Percentiles rank a stretch among this genome's conserved stretches.
These are phyloP conservation scores for Hypoxylon perforatum DNA, from an alignment of 495 filamentous ascomycete genomes.

Conservation along the genomic window DNA sequence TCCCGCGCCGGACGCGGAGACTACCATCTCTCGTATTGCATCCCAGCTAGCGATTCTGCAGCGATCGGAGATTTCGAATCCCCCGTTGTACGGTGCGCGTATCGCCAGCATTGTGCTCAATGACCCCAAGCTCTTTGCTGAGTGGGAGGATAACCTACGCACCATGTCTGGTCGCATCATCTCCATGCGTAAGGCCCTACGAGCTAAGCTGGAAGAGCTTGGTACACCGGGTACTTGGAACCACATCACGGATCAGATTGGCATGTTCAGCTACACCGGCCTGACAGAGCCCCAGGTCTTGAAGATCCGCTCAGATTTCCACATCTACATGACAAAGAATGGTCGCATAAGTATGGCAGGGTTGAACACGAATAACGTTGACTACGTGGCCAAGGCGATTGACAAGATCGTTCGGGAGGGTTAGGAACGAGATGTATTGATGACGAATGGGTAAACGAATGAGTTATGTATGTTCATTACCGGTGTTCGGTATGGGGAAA, in stretches of 20 bases:
- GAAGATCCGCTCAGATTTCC: constrained; percentile 79
- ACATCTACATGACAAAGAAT: constrained; percentile 99
- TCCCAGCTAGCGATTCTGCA: constrained; percentile 95
- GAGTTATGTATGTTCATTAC: constrained; percentile 16
- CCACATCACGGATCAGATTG: constrained; percentile 98
- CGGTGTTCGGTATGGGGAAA: constrained; percentile 25
- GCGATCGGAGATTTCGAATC: constrained; percentile 96
- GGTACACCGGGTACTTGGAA: constrained; percentile 92
- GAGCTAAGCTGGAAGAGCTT: constrained; percentile 79
- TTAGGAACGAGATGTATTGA: constrained; percentile 35
- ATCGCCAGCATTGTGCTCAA: constrained; percentile 89
- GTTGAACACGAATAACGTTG: constrained; percentile 88
- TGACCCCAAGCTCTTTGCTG: constrained; percentile 80
- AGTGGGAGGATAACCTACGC: constrained; percentile 92
- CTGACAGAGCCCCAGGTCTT: constrained; percentile 86
- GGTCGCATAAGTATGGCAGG: constrained; percentile 97
- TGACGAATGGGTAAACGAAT: constrained; percentile 2
- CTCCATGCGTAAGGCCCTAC: constrained; percentile 82
- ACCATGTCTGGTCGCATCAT: constrained; percentile 97
- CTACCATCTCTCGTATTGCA: constrained; percentile 73
- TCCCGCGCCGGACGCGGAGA: constrained; percentile 71
- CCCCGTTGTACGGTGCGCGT: constrained; percentile 90
- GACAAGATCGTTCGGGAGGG: constrained; percentile 82
- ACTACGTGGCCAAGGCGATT: constrained; percentile 90
- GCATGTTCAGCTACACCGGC: constrained; percentile 99